Evolutionary conservation across 371 early-diverging fungal species (phyloP), one percentile per base, ranked within the genome.

Genomic region (Circinella umbellata): DNA sequence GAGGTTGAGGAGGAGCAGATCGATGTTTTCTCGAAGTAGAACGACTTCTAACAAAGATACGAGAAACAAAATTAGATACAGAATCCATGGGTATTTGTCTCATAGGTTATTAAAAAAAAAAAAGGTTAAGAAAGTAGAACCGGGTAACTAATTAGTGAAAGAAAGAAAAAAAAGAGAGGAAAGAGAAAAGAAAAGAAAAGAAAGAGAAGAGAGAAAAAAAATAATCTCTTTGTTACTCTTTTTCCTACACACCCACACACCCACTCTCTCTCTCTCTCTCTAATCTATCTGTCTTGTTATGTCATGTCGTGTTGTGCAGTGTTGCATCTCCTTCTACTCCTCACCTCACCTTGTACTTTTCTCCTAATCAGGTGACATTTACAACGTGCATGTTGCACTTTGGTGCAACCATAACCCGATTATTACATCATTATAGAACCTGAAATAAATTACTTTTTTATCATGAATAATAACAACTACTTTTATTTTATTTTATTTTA

Each of bases 81-180:
- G 57, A 34, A 27, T 57, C 57, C 57, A 57, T 34, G 57, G 57
- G 57, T 57, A 57, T 57, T 34, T 57, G 57, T 18, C 57, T 11
- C 57, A 57, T 27, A 34, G 27, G 37, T 62, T 42, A 47, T 63
- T 6, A 51, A 63, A 11, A 14, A 18, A 20, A 55, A n/a, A 18
- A 57, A 27, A 27, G 27, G 27, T 27, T 27, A 27, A 27, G 2
- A 27, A 27, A 27, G 27, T 27, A 27, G n/a, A 57, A 27, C 11
- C 5, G 10, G 34, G 15, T 61, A 42, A 42, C 42, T 42, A 42
- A 9, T 42, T 27, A 27, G 27, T 27, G 27, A 27, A 27, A 27
- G 27, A n/a, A n/a, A n/a, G n/a, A 39, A 6, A 39, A 39, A 39
- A 6, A 39, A 39, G 10, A 6, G 10, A 39, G 39, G 6, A 39